Evolutionary conservation across 805 yeast species (phyloP).

Genomic region (Yamadazyma endophytica): DNA sequence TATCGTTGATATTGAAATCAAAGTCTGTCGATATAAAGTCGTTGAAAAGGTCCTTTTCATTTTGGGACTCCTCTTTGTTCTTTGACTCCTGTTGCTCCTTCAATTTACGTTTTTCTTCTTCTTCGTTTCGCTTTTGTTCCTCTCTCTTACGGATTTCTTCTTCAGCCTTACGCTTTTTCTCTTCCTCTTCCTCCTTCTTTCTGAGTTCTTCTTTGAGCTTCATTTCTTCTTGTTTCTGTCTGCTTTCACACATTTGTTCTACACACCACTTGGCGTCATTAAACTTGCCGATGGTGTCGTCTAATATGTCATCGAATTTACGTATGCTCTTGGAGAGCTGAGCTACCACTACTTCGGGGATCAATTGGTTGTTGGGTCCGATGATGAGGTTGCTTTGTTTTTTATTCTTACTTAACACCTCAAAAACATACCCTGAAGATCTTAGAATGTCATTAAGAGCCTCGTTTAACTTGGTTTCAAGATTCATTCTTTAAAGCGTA

Average conservation of each 20-base stretch:
- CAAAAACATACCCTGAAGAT: constrained; percentile 41
- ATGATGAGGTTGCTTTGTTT: constrained; percentile 38
- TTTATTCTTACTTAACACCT: constrained; percentile 36
- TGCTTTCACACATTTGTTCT: constrained; percentile 38
- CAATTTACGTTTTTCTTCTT: constrained; percentile 17
- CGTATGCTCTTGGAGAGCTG: constrained; percentile 31
- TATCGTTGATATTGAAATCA: constrained; percentile 14
- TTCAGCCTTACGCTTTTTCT: constrained; percentile 12
- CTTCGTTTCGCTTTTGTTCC: constrained; percentile 17
- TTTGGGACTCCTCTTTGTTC: constrained; percentile 3
- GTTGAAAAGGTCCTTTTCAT: constrained; percentile 11
- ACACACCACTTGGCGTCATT: constrained; percentile 43
- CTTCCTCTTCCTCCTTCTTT: constrained; percentile 17
- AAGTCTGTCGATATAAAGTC: constrained; percentile 14
- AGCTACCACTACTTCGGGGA: constrained; percentile 31
- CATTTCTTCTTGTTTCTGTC: constrained; percentile 38
- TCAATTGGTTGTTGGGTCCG: constrained; percentile 39
- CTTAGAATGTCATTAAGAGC: constrained; percentile 39
- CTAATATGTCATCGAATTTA: constrained; percentile 39
- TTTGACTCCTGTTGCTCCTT: constrained; percentile 16
- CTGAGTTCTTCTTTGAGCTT: constrained; percentile 29
- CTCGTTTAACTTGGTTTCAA: constrained; percentile 35
- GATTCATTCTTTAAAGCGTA: constrained; percentile 21
- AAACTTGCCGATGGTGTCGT: constrained; percentile 37
- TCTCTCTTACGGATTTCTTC: constrained; percentile 16